Conservation (phyloP, 352 stramenopile species). For the Phytophthora meadii region DNA sequence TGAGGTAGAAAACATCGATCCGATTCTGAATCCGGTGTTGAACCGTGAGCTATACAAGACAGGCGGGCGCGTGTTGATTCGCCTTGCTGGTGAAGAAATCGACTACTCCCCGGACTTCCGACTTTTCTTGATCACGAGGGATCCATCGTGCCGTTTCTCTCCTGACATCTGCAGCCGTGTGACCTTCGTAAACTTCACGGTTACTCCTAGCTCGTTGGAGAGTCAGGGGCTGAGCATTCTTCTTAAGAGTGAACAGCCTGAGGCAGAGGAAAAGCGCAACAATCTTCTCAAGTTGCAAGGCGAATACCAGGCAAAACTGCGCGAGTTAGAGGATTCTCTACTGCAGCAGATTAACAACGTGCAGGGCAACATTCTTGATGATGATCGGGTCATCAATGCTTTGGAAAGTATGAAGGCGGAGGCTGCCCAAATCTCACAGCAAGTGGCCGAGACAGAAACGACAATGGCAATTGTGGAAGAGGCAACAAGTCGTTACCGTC, state of each 20-base stretch:
- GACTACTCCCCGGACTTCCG: slow-evolving; percentile 99
- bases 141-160: slow-evolving; percentile 96
- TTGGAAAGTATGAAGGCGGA: slow-evolving; percentile 99
- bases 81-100: slow-evolving; percentile 98
- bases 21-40: slow-evolving; percentile 99
- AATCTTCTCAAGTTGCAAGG: slow-evolving; percentile 98
- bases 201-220: slow-evolving; percentile 98
- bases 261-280: slow-evolving; percentile 96
- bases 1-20: slow-evolving; percentile 99
- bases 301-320: slow-evolving; percentile 97
- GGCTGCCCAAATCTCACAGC: slow-evolving; percentile 94
- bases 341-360: slow-evolving; percentile 98
- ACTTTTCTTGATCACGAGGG: slow-evolving; percentile 98
- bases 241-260: slow-evolving; percentile 97
- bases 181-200: slow-evolving; percentile 99
- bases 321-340: slow-evolving; percentile 98
- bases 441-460: slow-evolving; percentile 85
- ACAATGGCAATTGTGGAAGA: slow-evolving; percentile 88
- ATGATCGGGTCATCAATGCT: slow-evolving; percentile 98
- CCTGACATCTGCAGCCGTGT: slow-evolving; percentile 99
- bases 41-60: slow-evolving; percentile 99
- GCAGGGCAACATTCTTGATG: slow-evolving; percentile 99
- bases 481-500: slow-evolving; percentile 95
- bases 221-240: slow-evolving; percentile 96
- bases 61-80: slow-evolving; percentile 97